phyloP scores from a whole-genome alignment of 805 yeast genomes.

The Ogataea nonfermentans region DNA sequence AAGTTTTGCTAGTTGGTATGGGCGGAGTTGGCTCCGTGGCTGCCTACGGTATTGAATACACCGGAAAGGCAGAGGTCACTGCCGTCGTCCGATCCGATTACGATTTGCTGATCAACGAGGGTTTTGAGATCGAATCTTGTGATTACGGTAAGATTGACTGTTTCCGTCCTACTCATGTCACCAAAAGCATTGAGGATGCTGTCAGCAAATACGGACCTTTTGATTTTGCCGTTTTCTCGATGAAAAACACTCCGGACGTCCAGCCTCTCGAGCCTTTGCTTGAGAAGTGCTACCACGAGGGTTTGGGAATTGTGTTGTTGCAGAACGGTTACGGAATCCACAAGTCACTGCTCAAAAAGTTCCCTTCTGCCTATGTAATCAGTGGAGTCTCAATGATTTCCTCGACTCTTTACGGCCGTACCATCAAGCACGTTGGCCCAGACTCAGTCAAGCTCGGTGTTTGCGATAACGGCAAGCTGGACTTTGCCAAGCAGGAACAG shows the following conservation, averaged over 20 bases:
- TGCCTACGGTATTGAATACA: slow-evolving; percentile 56
- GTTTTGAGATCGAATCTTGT: slow-evolving; percentile 58
- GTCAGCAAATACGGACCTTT: slow-evolving; percentile 36
- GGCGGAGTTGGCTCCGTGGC: slow-evolving; percentile 87
- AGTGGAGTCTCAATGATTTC: slow-evolving; percentile 42
- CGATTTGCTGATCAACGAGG: slow-evolving; percentile 46
- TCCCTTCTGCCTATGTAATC: slow-evolving; percentile 36
- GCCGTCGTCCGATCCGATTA: slow-evolving; percentile 67
- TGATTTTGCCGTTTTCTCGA: slow-evolving; percentile 59
- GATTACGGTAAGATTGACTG: slow-evolving; percentile 56
- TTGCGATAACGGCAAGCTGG: slow-evolving; percentile 34
- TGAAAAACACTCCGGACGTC: slow-evolving; percentile 68
- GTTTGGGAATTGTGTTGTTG: slow-evolving; percentile 36
- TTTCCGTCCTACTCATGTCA: slow-evolving; percentile 53
- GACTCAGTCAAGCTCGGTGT: slow-evolving; percentile 37
- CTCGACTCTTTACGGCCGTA: slow-evolving; percentile 31
- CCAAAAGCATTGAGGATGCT: slow-evolving; percentile 46
- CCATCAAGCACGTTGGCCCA: slow-evolving; percentile 35
- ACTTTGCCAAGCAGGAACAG: slow-evolving; percentile 27
- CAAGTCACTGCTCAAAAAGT: slow-evolving; percentile 31
- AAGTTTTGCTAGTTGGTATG: slow-evolving; percentile 67
- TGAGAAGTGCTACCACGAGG: slow-evolving; percentile 27
- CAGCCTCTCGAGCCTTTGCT: slow-evolving; percentile 41
- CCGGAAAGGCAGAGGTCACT: slow-evolving; percentile 52
- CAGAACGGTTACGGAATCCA: slow-evolving; percentile 44